Evolutionary conservation across 352 stramenopile species (phyloP), one percentile per base, ranked within the genome.

Genomic region (Globisporangium takayamanum): DNA sequence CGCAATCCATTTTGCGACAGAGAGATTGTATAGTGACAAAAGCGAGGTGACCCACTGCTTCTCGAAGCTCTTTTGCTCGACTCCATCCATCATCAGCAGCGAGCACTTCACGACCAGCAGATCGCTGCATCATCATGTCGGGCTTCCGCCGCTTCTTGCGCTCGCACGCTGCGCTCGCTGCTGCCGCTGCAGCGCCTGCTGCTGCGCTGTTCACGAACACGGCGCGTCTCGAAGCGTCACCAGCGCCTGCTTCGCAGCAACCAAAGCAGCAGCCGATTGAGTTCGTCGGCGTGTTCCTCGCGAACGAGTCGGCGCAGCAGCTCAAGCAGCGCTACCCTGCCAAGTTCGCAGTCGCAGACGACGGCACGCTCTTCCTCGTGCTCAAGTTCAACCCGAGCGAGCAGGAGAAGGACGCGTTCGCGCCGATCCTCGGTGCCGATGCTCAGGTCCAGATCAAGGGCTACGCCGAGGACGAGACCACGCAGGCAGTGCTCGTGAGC

Each of bases 241-340:
- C 50, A 4, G 28, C 28, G 0, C 15, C 58, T 1, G 26, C 52
- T 6, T 14, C 55, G 12, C 14, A 45, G 26, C 26, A n/a, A 5
- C 47, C 51, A 45, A 49, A 26, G 16, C 63, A 68, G 46, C 63
- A 68, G 46, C 68, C 73, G 20, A 62, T 87, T 49, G 78, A 91
- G 63, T 93, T 89, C 55, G 67, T 93, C 10, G 83, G 83, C 58
- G 83, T 93, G 26, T 93, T 91, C 57, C 64, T 93, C 37, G 69
- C 83, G 25, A 74, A 80, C 52, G 72, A 76, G 33, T 78, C 79
- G 54, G 73, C 78, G 20, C 58, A 64, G 15, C 67, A 67, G 55
- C 68, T 93, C 41, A 66, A 68, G 15, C 60, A 69, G 52, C 71
- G 80, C 22, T 92, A 84, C 66, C 78, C 79, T 18, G 53, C 68